These are phyloP conservation scores for Bipolaris victoriae DNA, from an alignment of 2,329 filamentous ascomycete species.

Conservation along the genomic window DNA sequence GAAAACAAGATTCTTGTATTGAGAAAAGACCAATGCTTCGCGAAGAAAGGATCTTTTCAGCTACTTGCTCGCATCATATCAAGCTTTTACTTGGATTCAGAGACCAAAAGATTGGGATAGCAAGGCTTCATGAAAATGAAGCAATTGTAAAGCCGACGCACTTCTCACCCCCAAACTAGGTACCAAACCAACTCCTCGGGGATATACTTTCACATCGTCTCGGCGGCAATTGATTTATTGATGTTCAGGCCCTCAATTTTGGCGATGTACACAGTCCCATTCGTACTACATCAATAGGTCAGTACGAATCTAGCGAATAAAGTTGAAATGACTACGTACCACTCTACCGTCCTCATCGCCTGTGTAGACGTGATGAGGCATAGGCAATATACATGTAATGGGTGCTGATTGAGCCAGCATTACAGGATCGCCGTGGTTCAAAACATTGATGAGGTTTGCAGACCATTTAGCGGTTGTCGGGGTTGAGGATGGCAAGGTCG, in stretches of 20 bases:
- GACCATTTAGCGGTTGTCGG: slow-evolving; percentile 61
- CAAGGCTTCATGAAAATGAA: no score
- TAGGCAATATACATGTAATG: slow-evolving; percentile 85
- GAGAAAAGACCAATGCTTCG: neutral
- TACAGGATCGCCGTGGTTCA: slow-evolving; percentile 76
- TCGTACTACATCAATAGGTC: slow-evolving; percentile 54
- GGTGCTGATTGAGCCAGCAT: slow-evolving; percentile 61
- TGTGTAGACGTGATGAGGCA: slow-evolving; percentile 84
- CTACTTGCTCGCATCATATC: no score
- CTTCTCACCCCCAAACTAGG: neutral
- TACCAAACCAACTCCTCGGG: neutral
- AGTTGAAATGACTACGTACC: slow-evolving; percentile 30
- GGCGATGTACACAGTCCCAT: slow-evolving; percentile 63
- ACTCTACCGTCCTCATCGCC: slow-evolving; percentile 93
- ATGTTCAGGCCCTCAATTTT: slow-evolving; percentile 24
- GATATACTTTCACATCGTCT: neutral
- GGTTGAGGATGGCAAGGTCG: slow-evolving; percentile 51
- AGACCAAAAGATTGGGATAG: no score
- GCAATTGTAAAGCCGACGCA: no score
- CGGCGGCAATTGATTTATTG: neutral
- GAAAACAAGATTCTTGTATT: neutral
- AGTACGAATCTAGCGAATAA: neutral
- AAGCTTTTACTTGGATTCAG: no score
- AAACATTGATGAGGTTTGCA: slow-evolving; percentile 76
- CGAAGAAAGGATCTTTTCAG: no score